Percentiles rank a stretch among this genome's conserved stretches.
Conservation (phyloP, 163 green algal species). For the Dunaliella salina region DNA sequence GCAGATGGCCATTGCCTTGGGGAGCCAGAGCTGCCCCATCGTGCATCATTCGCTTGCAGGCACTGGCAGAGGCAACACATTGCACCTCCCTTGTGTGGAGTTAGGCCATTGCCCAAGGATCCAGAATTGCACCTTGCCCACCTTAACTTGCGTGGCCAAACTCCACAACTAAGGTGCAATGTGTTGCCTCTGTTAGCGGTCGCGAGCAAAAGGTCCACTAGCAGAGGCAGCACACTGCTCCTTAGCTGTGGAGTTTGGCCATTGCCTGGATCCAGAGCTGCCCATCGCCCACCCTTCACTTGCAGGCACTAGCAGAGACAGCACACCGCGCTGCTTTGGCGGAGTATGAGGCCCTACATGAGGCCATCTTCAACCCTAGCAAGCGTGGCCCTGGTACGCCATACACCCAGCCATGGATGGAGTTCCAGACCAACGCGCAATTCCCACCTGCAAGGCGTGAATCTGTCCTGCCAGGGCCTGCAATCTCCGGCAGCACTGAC, state of each 20-base stretch:
- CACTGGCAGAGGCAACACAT: neutral
- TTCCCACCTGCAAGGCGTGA: neutral
- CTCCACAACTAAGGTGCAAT: neutral
- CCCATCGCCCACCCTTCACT: neutral
- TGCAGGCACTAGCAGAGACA: conserved; percentile 42
- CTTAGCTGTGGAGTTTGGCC: neutral
- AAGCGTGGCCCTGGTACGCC: conserved; percentile 17
- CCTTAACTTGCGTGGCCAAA: neutral
- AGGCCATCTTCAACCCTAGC: conserved; percentile 49
- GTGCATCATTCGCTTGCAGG: no score
- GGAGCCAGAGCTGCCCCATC: no score
- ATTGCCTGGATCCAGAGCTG: neutral
- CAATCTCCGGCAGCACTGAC: neutral
- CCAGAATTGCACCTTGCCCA: neutral
- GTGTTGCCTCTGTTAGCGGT: neutral
- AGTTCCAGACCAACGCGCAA: conserved; percentile 5
- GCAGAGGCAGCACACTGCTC: no score
- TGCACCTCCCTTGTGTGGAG: no score
- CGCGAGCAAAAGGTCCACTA: neutral
- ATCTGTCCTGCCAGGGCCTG: neutral
- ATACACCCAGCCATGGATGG: conserved; percentile 49
- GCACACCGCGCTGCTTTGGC: conserved; percentile 44
- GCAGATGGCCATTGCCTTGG: no score
- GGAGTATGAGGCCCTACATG: conserved; percentile 51
- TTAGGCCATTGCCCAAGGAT: neutral